Evolutionary conservation across 257 asterid species (phyloP).

Genomic region (Primulina tabacum): DNA sequence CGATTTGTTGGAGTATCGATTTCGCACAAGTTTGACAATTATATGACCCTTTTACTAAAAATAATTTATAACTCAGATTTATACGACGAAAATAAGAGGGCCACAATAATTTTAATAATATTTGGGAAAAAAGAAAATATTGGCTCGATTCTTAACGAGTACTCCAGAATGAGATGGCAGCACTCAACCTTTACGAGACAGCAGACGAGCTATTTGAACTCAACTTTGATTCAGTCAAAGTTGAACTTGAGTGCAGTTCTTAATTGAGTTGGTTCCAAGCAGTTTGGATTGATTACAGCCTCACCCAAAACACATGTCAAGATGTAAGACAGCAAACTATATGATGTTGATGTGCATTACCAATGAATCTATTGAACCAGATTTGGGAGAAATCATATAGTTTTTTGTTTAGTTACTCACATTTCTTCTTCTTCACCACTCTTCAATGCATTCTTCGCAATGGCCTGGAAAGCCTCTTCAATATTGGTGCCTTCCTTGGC

Average conservation of each 20-base stretch:
- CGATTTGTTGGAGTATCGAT: no score
- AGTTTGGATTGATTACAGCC: not conserved
- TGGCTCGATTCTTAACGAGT: no score
- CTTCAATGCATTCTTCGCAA: conserved; percentile 86
- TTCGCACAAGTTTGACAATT: not conserved
- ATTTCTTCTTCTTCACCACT: conserved; percentile 94
- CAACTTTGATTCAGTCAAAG: not conserved
- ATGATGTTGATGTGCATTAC: not conserved
- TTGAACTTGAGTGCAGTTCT: not conserved
- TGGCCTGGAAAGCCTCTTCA: conserved; percentile 96
- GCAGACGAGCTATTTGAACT: no score
- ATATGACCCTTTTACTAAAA: no score
- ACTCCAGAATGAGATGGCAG: no score
- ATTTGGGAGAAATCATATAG: not conserved
- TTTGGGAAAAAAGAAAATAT: no score
- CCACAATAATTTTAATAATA: not conserved
- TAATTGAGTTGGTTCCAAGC: not conserved
- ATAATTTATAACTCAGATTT: no score
- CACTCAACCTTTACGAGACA: no score
- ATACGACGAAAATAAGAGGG: not conserved
- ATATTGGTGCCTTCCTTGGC: conserved; percentile 95
- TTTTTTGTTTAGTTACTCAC: conserved; percentile 43
- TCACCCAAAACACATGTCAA: not conserved
- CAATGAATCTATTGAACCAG: not conserved
- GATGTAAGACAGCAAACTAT: not conserved